Evolutionary conservation across 371 early-diverging fungal species (phyloP).

Genomic region (Mortierella polycephala): DNA sequence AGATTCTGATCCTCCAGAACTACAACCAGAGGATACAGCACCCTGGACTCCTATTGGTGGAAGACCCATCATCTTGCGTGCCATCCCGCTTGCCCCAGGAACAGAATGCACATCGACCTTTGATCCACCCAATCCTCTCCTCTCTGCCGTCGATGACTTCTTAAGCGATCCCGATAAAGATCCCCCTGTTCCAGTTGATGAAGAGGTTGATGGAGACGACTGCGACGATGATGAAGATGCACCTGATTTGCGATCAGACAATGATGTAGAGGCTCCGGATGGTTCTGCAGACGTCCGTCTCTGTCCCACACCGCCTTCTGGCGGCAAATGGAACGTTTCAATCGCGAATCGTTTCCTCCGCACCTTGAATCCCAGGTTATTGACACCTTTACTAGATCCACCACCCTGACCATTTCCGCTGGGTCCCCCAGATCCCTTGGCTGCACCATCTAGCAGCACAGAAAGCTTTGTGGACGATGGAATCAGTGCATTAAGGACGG

Average conservation of each 20-base stretch:
- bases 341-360: conserved; percentile 90
- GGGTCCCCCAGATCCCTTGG: conserved; percentile 44
- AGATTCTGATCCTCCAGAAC: conserved; percentile 23
- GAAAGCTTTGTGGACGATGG: conserved; percentile 79
- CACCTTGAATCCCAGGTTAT: conserved; percentile 86
- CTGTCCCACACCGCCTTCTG: conserved; percentile 85
- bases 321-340: conserved; percentile 92
- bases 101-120: conserved; percentile 45
- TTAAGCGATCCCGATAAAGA: conserved; percentile 10
- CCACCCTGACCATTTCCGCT: conserved; percentile 20
- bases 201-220: conserved; percentile 9
- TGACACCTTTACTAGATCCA: conserved; percentile 58
- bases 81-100: conserved; percentile 48
- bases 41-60: conserved; percentile 45
- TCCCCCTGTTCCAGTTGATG: conserved; percentile 6
- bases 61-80: conserved; percentile 54
- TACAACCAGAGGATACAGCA: conserved; percentile 35
- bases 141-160: not conserved
- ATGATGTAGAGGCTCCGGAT: conserved; percentile 16
- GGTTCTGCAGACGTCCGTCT: conserved; percentile 64
- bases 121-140: conserved; percentile 15
- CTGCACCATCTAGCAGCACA: conserved; percentile 64
- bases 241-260: conserved; percentile 32
- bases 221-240: conserved; percentile 4
- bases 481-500: conserved; percentile 81